Evolutionary conservation across 169 alveolate genomes (phyloP).

Genomic region (Blepharisma undulans): DNA sequence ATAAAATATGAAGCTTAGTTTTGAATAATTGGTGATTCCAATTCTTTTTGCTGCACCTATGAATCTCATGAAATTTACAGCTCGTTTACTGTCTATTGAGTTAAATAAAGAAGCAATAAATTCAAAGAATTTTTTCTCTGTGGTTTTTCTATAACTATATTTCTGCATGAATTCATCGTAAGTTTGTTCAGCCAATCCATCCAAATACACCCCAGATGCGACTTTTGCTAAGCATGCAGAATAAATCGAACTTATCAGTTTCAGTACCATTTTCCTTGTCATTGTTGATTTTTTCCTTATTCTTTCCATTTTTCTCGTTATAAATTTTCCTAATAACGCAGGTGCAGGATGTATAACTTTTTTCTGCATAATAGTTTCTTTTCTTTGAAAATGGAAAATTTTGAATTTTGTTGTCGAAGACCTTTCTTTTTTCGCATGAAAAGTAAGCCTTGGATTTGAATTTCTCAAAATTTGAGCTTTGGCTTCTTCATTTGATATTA

Average conservation of each 20-base stretch:
- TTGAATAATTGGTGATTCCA: background rate
- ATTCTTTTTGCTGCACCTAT: background rate
- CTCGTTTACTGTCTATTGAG: background rate
- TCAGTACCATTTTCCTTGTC: slow-evolving; percentile 16
- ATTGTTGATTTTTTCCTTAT: background rate
- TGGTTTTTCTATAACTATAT: slow-evolving; percentile 53
- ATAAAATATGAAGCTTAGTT: background rate
- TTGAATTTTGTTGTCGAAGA: background rate
- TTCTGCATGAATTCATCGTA: slow-evolving; percentile 50
- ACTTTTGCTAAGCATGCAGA: background rate
- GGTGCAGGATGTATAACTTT: background rate
- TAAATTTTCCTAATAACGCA: background rate
- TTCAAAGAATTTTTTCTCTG: slow-evolving; percentile 48
- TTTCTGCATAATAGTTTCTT: background rate
- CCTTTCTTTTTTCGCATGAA: background rate
- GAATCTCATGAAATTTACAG: background rate
- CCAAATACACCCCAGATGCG: background rate
- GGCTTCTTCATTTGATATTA: background rate
- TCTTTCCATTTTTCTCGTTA: background rate
- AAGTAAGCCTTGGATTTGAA: background rate
- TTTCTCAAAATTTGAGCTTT: background rate
- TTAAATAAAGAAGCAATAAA: slow-evolving; percentile 24
- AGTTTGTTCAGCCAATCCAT: slow-evolving; percentile 17
- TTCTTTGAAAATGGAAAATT: background rate
- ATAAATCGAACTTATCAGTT: background rate